Evolutionary conservation across 805 yeast genomes (phyloP), one percentile per base, ranked within the genome.

Genomic region (Saccharomyces eubayanus): DNA sequence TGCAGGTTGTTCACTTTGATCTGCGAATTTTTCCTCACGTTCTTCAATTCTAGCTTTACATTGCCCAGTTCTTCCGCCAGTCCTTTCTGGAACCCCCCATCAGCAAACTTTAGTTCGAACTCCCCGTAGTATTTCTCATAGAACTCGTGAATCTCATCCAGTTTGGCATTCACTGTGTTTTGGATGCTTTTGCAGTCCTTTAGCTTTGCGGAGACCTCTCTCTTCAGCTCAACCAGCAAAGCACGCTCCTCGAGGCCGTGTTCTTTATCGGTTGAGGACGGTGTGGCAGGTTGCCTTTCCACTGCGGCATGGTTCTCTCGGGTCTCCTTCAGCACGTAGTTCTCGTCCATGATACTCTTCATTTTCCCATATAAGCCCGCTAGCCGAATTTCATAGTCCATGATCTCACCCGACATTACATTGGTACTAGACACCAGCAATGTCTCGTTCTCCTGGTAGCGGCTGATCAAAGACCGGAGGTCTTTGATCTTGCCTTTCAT

Each of bases 311-410:
- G 20, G 43, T 24, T 16, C 24, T 36, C 20, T 1, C 10, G 6
- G 4, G 43, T 6, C 20, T 36, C 16, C 12, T 46, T 41, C 6
- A 52, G 27, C n/a, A 24, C 48, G 11, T 46, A 11, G 46, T 50
- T 49, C 14, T 53, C 41, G 9, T 53, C 48, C 24, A 40, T 30
- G 14, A 48, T n/a, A 5, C 16, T 31, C 10, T 27, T 28, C 20
- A 53, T 45, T 51, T 50, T 29, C 20, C 61, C 61, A 46, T 28
- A 40, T 21, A 57, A 31, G 9, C 55, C 48, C 2, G 62, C 56
- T 4, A 58, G 24, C 46, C 53, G 50, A 12, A 58, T 28, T 46
- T 59, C 55, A 43, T 53, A 49, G 3, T 47, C 14, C 16, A 57
- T 53, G 6, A 58, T 46, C 43, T 58, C 59, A n/a, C 51, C 47